Conservation (phyloP, 495 filamentous ascomycete species). For the Xylona heveae region DNA sequence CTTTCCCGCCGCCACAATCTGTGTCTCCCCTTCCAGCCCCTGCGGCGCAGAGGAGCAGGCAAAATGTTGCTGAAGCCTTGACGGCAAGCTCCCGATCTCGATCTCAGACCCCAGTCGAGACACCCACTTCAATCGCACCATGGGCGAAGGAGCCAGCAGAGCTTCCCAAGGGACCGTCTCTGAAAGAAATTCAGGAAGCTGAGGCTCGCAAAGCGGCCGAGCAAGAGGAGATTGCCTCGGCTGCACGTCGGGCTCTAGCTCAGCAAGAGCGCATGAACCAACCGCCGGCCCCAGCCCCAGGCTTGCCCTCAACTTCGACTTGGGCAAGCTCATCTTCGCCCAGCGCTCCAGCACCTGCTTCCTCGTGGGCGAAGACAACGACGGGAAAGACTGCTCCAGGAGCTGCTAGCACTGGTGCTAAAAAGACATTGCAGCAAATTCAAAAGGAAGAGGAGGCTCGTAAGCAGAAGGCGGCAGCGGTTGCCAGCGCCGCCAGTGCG, state of each 20-base stretch:
- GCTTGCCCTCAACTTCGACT: constrained; percentile 70
- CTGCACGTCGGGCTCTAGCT: constrained; percentile 51
- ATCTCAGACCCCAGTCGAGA: constrained; percentile 48
- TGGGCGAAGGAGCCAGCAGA: constrained; percentile 80
- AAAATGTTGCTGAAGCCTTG: constrained; percentile 66
- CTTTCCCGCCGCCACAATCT: constrained; percentile 55
- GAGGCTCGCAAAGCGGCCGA: constrained; percentile 89
- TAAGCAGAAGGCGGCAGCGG: constrained; percentile 39
- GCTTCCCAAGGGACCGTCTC: constrained; percentile 65
- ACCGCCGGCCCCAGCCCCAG: constrained; percentile 38
- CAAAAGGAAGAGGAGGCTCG: constrained; percentile 89
- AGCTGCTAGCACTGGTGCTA: constrained; percentile 25
- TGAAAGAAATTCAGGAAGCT: constrained; percentile 92
- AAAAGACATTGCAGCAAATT: constrained; percentile 90
- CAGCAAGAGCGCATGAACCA: constrained; percentile 70
- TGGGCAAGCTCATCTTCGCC: constrained; percentile 65
- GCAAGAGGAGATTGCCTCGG: constrained; percentile 62
- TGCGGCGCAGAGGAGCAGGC: constrained; percentile 61
- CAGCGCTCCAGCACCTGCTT: constrained; percentile 26
- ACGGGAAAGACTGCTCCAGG: constrained; percentile 32
- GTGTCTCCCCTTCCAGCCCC: constrained; percentile 69
- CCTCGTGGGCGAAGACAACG: constrained; percentile 44
- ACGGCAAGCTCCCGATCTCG: constrained; percentile 48
- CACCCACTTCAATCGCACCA: constrained; percentile 49
- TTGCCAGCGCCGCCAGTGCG: constrained; percentile 34